Percentiles rank a stretch among this genome's conserved stretches.
Conservation (phyloP, 83 land plant species). For the Diphasiastrum complanatum region DNA sequence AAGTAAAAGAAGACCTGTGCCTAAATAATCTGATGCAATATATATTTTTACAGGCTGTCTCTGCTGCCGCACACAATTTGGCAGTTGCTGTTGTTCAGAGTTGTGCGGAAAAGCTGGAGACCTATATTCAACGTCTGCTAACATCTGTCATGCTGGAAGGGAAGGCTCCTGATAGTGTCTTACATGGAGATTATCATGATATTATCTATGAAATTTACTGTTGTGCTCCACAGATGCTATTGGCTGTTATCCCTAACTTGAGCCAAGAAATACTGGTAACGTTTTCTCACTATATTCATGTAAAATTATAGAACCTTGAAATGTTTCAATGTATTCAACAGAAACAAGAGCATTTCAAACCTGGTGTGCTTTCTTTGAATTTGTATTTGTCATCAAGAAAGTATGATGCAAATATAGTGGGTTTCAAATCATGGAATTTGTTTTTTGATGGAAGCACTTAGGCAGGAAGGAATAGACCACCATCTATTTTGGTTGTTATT, state of each 20-base stretch:
- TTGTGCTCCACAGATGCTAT: slow-evolving; percentile 72
- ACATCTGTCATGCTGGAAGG: slow-evolving; percentile 58
- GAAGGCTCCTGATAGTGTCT: slow-evolving; percentile 38
- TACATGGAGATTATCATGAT: slow-evolving; percentile 63
- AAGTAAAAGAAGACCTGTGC: neutral
- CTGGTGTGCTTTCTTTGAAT: no score
- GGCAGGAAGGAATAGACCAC: no score
- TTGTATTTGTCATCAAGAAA: no score
- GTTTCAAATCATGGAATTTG: no score
- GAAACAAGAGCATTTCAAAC: no score
- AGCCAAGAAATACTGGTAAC: slow-evolving; percentile 71
- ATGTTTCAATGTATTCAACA: no score
- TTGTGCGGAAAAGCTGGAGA: slow-evolving; percentile 59
- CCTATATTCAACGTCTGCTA: slow-evolving; percentile 52
- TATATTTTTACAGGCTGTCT: slow-evolving; percentile 44
- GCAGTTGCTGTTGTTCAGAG: slow-evolving; percentile 61
- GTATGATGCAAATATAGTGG: no score
- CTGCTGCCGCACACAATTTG: slow-evolving; percentile 57
- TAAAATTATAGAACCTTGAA: no score
- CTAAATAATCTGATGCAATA: neutral
- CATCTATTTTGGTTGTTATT: no score
- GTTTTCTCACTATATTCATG: neutral
- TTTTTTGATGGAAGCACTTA: no score
- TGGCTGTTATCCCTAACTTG: slow-evolving; percentile 65
- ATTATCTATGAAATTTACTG: slow-evolving; percentile 60